Base-by-base conservation (phyloP, 2,329 filamentous ascomycete genomes). In the Ceratocystis papillata region DNA sequence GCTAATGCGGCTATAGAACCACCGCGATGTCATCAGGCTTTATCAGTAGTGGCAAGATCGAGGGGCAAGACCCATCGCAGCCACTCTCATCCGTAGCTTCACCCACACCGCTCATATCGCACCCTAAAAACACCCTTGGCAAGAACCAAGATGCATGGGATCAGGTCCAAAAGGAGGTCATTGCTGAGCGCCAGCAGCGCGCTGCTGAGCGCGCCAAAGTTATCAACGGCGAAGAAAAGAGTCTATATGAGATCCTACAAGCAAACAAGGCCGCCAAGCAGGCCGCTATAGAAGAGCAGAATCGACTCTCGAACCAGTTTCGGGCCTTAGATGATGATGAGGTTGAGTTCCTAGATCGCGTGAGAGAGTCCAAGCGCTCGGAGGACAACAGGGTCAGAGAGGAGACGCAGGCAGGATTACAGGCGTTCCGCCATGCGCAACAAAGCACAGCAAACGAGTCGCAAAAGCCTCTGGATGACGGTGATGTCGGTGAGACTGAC, bases 251-350 rank as follows among this genome's bases (percentile, higher is more conserved):
- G 55, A 80, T 88, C 1, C 75, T 94, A 63, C 87, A 93, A 76
- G 89, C 87, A 55, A 94, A 94, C 75, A 64, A 67, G 87, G 88
- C 86, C 69, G 87, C 88, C 67, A 93, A 92, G 75, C 87, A 93
- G 76, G 88, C 89, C 22, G 88, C 86, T 7, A 90, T 91, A 74
- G 89, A 91, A 74, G 89, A 93, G 74, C 80, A 86, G 69, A 82
- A 81, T 69, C 81, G 81, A 69, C 78, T 93, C 64, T 83, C 84
- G 72, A 89, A 93, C 71, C 89, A 93, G 76, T 92, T 91, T 73
- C 83, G 86, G 48, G 80, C 87, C 2, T 79, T 94, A 37, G 87
- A 93, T 72, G 87, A 90, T 68, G 88, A 91, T 73, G 89, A 93
- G 76, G 80, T 88, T 63, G 88, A 87, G 22, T 93, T 90, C 70